Base-by-base conservation (phyloP, 2,329 filamentous ascomycete species). In the Penicillium decumbens region DNA sequence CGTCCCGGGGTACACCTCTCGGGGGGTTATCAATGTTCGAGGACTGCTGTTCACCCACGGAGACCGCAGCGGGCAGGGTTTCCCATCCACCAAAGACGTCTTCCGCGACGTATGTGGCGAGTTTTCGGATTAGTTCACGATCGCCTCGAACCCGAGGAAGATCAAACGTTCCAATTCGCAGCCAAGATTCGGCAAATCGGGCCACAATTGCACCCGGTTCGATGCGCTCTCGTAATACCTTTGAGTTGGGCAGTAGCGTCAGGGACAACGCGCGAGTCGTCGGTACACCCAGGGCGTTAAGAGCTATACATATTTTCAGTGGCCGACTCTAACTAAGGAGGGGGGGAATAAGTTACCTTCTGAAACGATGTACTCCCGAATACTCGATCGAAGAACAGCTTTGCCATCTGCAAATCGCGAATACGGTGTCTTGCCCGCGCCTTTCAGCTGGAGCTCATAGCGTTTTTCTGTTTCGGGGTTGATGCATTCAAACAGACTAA, bases 371-470 rank as follows among this genome's bases (percentile, higher is more conserved):
- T 93, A 98, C 73, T 98, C 93, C 53, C 93, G 81, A 59, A 98
- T 95, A 64, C 89, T 95, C 25, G 89, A 95, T 53, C 93, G 78
- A 44, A 98, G 75, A 2, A 98, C 93, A 0, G 93, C 93, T 67
- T 93, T 92, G 27, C 93, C 93, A 67, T 98, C 93, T 23, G 93
- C 93, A 60, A 98, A 98, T 3, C 93, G 85, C 33, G 89, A 95
- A 73, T 98, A 98, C 0, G 93, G 93, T 3, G 93, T 98, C 63
- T 86, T 75, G 4, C 93, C 93, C 13, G 93, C 93, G 23, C 93
- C 93, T 70, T 98, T 98, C 53, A 98, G 77, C 70, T 97, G 93
- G 38, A 97, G 68, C 70, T 98, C 93, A 66, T 95, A 96, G 24
- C 88, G 81, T 30, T 74, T 77, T n/a, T 80, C 80, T 0, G 87